These are phyloP conservation scores for Candida glucosophila DNA, from an alignment of 1,139 yeast genomes.

Conservation along the genomic window DNA sequence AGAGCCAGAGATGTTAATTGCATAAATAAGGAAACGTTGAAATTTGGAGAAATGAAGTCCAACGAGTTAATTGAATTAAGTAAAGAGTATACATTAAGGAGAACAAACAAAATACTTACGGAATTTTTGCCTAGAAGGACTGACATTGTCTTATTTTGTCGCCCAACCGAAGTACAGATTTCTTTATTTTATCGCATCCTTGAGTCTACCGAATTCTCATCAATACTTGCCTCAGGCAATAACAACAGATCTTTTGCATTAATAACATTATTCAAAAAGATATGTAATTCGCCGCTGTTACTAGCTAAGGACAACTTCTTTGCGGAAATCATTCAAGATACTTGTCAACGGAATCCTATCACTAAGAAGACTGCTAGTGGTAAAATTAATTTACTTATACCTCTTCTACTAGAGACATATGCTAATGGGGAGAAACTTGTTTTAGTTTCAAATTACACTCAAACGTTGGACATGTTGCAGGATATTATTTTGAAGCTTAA, in stretches of 20 bases:
- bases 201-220: slow-evolving; percentile 30
- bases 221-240: slow-evolving; percentile 18
- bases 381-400: slow-evolving; percentile 47
- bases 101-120: slow-evolving; percentile 60
- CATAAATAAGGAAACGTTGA: slow-evolving; percentile 36
- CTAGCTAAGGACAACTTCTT: slow-evolving; percentile 34
- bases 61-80: slow-evolving; percentile 56
- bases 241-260: slow-evolving; percentile 42
- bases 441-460: slow-evolving; percentile 80
- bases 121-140: slow-evolving; percentile 24
- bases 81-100: slow-evolving; percentile 58
- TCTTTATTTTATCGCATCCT: slow-evolving; percentile 45
- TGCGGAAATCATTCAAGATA: slow-evolving; percentile 4
- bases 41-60: slow-evolving; percentile 54
- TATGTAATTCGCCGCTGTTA: slow-evolving; percentile 53
- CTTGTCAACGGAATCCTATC: slow-evolving; percentile 5
- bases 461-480: slow-evolving; percentile 74
- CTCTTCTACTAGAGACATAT: slow-evolving; percentile 37
- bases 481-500: slow-evolving; percentile 41
- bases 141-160: slow-evolving; percentile 72
- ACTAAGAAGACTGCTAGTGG: slow-evolving; percentile 36
- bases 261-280: slow-evolving; percentile 68
- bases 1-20: slow-evolving; percentile 71
- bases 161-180: slow-evolving; percentile 60
- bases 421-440: slow-evolving; percentile 63